Evolutionary conservation across 2,329 filamentous ascomycete species (phyloP).

Genomic region (Raffaelea deltoideospora): DNA sequence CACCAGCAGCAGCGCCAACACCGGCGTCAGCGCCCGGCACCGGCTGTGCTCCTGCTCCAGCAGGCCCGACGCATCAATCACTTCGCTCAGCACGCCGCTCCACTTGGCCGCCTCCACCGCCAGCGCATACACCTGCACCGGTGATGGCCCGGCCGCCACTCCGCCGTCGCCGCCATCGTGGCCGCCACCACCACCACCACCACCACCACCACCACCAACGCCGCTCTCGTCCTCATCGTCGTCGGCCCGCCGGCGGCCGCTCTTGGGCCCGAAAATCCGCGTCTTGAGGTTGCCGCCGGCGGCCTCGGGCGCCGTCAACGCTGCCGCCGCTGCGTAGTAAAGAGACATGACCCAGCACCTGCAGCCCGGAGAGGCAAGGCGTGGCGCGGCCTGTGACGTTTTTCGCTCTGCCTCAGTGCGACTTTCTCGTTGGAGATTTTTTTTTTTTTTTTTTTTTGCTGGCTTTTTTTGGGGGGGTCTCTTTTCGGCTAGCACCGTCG

Average conservation of each 20-base stretch:
- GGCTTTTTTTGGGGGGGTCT: no score
- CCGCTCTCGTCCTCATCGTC: no score
- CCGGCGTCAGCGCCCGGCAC: slow-evolving; percentile 53
- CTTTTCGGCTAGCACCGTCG: no score
- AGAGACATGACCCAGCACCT: slow-evolving; percentile 63
- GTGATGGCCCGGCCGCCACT: no score
- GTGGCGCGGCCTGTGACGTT: no score
- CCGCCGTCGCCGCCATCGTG: no score
- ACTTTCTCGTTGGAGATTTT: no score
- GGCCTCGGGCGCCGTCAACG: slow-evolving; percentile 50
- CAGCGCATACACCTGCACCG: slow-evolving; percentile 73
- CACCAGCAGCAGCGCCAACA: slow-evolving; percentile 64
- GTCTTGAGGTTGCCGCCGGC: slow-evolving; percentile 76
- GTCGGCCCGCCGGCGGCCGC: background rate
- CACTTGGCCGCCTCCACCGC: slow-evolving; percentile 82
- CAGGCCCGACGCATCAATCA: slow-evolving; percentile 69
- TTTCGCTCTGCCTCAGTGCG: no score
- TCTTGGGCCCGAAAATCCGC: slow-evolving; percentile 59
- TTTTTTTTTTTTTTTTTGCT: no score
- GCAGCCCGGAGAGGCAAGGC: no score
- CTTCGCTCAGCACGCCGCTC: slow-evolving; percentile 71
- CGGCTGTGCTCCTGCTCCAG: slow-evolving; percentile 59
- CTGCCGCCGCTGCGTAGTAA: slow-evolving; percentile 76
- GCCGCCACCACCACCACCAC: no score
- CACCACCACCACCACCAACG: no score